Evolutionary conservation across 2,329 filamentous ascomycete species (phyloP), one percentile per base, ranked within the genome.

Genomic region (Epichloe brachyelytri): DNA sequence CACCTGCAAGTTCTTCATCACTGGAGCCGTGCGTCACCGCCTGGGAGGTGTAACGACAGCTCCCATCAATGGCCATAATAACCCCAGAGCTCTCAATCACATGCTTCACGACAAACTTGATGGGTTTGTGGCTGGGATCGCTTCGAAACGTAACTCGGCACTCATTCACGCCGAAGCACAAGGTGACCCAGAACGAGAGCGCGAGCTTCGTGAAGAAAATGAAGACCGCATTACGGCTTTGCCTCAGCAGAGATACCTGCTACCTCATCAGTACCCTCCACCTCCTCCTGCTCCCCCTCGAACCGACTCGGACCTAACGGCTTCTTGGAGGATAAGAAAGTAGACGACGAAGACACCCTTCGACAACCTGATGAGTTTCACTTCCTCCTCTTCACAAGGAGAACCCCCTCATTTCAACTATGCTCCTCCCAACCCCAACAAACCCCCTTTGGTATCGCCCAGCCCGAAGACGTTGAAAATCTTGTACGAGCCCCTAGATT

Each of bases 1-100:
- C 8, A 87, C 86, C 22, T 96, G 90, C 72, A 90, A 95, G 65
- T 96, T 96, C 73, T 96, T 88, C 68, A 86, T 96, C 57, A 97
- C 91, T 0, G 81, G 85, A 1, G 79, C 88, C 7, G 66, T 68
- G 15, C 60, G 66, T 7, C 57, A 66, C 36, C 63, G 67, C 20
- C 55, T 62, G 45, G 61, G 60, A 6, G 57, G 64, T 41, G 64
- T 64, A 40, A 72, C 69, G 64, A 73, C 70, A 62, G 80, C 68
- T 52, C 73, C 80, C 49, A 58, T 63, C 36, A 60, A 60, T 38
- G 58, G 50, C 2, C 51, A 55, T 4, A 59, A 55, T 4, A 59
- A 59, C 26, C 54, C 63, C 12, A 67, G 83, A 60, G 84, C 83
- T 3, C 74, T 91, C 51, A 88, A 84, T 59, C 83, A 83, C 58